Percentiles rank a stretch among this genome's conserved stretches.
Evolutionary conservation across 148 eudicot species (phyloP).

Genomic region (Hydrangea macrophylla): DNA sequence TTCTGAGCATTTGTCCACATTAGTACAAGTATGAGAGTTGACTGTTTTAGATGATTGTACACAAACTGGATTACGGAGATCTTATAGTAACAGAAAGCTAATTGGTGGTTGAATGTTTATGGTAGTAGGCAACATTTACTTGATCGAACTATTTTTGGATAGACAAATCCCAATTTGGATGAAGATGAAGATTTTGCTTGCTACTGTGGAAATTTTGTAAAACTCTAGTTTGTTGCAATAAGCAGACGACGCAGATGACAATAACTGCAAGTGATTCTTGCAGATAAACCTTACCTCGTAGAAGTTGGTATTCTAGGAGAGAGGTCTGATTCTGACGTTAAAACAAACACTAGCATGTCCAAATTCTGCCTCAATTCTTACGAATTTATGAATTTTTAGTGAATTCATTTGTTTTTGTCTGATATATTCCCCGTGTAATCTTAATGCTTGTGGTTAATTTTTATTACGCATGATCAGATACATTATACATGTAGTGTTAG

Average conservation of each 20-base stretch:
- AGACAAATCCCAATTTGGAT: background rate
- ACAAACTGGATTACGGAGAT: background rate
- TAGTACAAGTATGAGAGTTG: too few relatives aligned
- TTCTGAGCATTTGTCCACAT: background rate
- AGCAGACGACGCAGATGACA: background rate
- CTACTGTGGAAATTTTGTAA: background rate
- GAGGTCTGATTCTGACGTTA: background rate
- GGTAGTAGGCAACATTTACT: background rate
- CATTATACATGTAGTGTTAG: background rate
- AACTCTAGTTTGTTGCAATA: background rate
- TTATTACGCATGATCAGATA: background rate
- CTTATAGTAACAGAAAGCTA: background rate
- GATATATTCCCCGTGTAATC: background rate
- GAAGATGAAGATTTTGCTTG: background rate
- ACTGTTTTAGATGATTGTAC: background rate
- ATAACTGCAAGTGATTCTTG: background rate
- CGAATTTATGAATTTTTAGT: too few relatives aligned
- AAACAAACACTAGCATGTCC: background rate
- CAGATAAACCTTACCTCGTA: background rate
- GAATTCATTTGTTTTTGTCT: background rate
- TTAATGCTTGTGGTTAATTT: background rate
- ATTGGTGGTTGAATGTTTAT: background rate
- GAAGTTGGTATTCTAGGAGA: background rate
- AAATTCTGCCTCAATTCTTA: background rate
- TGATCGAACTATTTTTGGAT: background rate